These are phyloP conservation scores for Falciphora oryzae DNA, from an alignment of 2,329 filamentous ascomycete species.

Conservation along the genomic window DNA sequence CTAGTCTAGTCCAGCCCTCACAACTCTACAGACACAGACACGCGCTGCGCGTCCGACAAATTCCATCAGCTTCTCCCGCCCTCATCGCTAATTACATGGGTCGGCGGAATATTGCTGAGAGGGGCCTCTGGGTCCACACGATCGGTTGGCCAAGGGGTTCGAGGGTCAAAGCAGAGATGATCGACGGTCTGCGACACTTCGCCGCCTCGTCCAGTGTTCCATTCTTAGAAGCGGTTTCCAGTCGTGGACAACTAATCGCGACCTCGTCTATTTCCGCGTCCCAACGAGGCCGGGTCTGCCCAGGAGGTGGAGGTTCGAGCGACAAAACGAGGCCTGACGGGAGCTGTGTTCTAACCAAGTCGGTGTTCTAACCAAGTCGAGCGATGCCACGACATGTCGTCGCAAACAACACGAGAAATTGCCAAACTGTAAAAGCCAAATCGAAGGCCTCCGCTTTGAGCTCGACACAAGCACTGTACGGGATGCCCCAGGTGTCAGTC, in stretches of 20 bases:
- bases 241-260: neutral
- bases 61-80: too few species aligned
- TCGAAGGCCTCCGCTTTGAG: too few species aligned
- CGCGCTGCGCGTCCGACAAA: too few species aligned
- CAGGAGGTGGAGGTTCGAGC: too few species aligned
- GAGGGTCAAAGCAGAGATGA: neutral
- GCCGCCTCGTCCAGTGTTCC: neutral
- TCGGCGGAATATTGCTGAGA: neutral
- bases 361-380: too few species aligned
- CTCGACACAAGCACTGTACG: neutral
- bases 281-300: too few species aligned
- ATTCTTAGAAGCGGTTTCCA: neutral
- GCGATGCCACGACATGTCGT: neutral
- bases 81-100: neutral
- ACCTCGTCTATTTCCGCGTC: neutral
- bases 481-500: neutral
- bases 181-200: neutral
- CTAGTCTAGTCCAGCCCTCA: too few species aligned
- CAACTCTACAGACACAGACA: too few species aligned
- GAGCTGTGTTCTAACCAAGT: too few species aligned
- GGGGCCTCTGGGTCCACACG: neutral
- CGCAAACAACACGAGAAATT: neutral
- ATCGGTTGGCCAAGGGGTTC: neutral
- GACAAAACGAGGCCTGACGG: too few species aligned
- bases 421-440: neutral